phyloP scores from a whole-genome alignment of 441 rosid species.

The Pelargonium fulgidum region DNA sequence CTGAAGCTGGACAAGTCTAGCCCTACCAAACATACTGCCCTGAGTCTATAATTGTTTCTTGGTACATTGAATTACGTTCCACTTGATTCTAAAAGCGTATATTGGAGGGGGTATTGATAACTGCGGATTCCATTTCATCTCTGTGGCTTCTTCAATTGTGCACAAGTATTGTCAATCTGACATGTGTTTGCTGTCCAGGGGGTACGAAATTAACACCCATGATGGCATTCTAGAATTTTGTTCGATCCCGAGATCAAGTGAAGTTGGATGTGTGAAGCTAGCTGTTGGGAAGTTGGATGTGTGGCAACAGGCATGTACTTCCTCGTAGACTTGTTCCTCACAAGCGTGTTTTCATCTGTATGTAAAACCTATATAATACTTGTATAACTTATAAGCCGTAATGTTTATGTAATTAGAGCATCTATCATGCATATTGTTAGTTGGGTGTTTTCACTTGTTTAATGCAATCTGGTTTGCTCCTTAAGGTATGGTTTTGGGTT shows the following conservation, averaged over 20 bases:
- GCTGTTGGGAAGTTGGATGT: not conserved
- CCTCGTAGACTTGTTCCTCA: not conserved
- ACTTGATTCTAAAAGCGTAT: not conserved
- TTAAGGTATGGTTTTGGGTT: not conserved
- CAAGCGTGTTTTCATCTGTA: not conserved
- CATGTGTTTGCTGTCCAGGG: slow-evolving; percentile 20
- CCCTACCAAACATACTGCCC: not conserved
- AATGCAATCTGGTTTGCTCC: not conserved
- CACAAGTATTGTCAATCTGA: not conserved
- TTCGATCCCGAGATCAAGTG: slow-evolving; percentile 8
- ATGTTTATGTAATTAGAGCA: slow-evolving; percentile 18
- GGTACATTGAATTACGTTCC: not conserved
- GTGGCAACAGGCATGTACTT: slow-evolving; percentile 17
- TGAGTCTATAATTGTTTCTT: not conserved
- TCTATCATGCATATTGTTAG: not conserved
- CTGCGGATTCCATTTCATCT: not conserved
- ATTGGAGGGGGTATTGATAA: not conserved
- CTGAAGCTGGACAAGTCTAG: not conserved
- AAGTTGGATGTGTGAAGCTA: slow-evolving; percentile 14
- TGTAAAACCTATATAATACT: slow-evolving; percentile 10
- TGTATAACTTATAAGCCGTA: slow-evolving; percentile 12
- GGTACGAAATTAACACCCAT: slow-evolving; percentile 12
- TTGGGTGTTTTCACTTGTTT: not conserved
- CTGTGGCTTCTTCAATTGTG: not conserved
- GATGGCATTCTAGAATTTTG: slow-evolving; percentile 8